Percentiles rank a stretch among this genome's conserved stretches.
These are phyloP conservation scores for Lachnellula arida DNA, from an alignment of 2,329 filamentous ascomycete species.

Conservation along the genomic window DNA sequence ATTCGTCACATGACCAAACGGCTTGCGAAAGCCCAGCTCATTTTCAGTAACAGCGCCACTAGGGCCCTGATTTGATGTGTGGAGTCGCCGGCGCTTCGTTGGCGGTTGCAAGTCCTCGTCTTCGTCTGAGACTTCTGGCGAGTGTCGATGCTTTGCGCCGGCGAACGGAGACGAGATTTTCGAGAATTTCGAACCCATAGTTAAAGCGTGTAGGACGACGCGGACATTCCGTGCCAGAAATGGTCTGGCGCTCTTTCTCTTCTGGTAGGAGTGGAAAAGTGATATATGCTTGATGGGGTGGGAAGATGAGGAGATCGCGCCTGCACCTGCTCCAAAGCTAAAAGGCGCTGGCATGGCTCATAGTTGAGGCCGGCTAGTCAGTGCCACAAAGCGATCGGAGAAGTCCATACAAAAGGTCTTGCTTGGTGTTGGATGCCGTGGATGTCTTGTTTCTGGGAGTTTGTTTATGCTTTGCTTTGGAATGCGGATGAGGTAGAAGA, in stretches of 20 bases:
- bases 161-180: conserved; percentile 4
- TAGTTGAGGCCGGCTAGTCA: neutral
- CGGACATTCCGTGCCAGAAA: conserved; percentile 25
- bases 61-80: neutral
- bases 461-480: neutral
- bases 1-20: conserved; percentile 17
- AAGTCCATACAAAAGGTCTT: neutral
- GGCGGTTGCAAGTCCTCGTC: conserved; percentile 20
- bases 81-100: conserved; percentile 22
- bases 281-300: neutral
- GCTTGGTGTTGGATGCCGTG: neutral
- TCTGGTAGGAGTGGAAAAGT: neutral
- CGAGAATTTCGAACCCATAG: conserved; percentile 21
- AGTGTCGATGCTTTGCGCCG: neutral
- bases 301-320: neutral
- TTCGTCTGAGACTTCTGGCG: conserved; percentile 10
- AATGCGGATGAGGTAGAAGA: neutral
- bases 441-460: neutral
- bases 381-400: neutral
- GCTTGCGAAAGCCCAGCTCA: conserved; percentile 4
- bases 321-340: neutral
- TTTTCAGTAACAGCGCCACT: neutral
- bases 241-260: neutral
- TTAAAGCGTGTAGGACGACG: conserved; percentile 12
- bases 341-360: conserved; percentile 6